Evolutionary conservation across 2,329 filamentous ascomycete species (phyloP), one percentile per base, ranked within the genome.

Genomic region (Chaetothyriales sp.): DNA sequence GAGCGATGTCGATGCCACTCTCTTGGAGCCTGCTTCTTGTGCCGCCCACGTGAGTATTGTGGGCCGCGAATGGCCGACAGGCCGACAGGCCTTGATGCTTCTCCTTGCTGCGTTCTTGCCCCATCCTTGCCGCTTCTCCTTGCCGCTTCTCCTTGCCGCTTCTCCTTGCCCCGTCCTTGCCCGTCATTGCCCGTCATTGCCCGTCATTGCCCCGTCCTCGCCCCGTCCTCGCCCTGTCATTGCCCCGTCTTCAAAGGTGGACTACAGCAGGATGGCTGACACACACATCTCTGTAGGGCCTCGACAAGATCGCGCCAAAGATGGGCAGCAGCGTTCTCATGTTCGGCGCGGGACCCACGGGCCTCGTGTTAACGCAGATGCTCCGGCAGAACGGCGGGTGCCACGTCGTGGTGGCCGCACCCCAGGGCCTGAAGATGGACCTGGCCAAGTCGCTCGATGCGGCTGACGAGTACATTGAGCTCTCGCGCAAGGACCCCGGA

Each of bases 1-100:
- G 40, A 76, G 71, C 29, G 78, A 82, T 61, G 73, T 83, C n/a
- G 81, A 85, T 54, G 82, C 82, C 18, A 83, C 82, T 22, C 75
- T 86, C 10, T 74, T 85, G 47, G 82, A 86, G 66, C 81, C 82
- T 10, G 81, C 82, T 5, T 83, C 81, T 3, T 86, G 82, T 60
- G 82, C 82, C n/a, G 78, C 78, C 56, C 82, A 86, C 63, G 33
- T 40, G 33, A 40, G 33, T 40, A 40, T 15, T 15, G 10, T 81
- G 81, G 13, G 69, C 85, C 20, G 81, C 85, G 64, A 80, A 82
- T 15, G 13, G 22, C 22, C 22, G 3, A 25, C 22, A 4, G 13
- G 22, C 22, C 22, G 3, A 25, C 22, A 4, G 6, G 22, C 22
- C 22, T 25, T 25, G 22, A 3, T 3, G 22, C 22, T 25, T 25